Percentiles rank a stretch among this genome's conserved stretches.
Evolutionary conservation across 2,329 filamentous ascomycete species (phyloP).

Genomic region (Colletotrichum plurivorum): DNA sequence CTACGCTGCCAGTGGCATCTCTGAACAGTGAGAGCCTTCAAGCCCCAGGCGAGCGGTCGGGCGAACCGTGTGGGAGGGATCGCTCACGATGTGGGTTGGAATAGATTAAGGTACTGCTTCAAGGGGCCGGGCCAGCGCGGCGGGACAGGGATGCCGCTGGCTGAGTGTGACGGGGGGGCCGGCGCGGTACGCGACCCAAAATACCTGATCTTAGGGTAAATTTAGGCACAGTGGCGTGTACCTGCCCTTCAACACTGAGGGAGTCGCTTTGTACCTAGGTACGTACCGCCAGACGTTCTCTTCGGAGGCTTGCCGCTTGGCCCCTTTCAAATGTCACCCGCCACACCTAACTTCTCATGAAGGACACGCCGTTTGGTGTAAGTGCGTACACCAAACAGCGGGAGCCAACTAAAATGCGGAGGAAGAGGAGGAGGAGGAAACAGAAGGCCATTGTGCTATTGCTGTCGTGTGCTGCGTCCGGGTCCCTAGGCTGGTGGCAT

Average conservation of each 20-base stretch:
- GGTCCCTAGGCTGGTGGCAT: conserved; percentile 13
- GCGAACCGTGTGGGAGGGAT: conserved; percentile 36
- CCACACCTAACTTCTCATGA: conserved; percentile 6
- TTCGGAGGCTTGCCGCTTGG: conserved; percentile 18
- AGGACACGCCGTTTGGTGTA: background rate
- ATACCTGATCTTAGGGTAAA: background rate
- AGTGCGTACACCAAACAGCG: conserved; percentile 30
- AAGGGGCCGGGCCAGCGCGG: conserved; percentile 37
- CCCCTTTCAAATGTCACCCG: conserved; percentile 12
- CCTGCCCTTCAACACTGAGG: background rate
- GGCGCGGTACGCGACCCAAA: conserved; percentile 2
- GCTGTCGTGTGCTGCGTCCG: background rate
- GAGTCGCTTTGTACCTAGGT: background rate
- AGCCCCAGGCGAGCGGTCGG: conserved; percentile 31
- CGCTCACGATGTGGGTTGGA: conserved; percentile 34
- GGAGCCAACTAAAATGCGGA: conserved; percentile 28
- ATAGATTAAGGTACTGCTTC: conserved; percentile 41
- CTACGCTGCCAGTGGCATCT: conserved; percentile 19
- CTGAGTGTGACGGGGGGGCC: conserved; percentile 17
- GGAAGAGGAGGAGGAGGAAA: conserved; percentile 7
- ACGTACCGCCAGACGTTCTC: background rate
- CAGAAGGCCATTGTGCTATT: background rate
- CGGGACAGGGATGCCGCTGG: conserved; percentile 35
- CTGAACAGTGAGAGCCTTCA: background rate
- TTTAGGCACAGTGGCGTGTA: no score